Base-by-base conservation (phyloP, 768 basidiomycete genomes). In the Lyophyllum decastes region DNA sequence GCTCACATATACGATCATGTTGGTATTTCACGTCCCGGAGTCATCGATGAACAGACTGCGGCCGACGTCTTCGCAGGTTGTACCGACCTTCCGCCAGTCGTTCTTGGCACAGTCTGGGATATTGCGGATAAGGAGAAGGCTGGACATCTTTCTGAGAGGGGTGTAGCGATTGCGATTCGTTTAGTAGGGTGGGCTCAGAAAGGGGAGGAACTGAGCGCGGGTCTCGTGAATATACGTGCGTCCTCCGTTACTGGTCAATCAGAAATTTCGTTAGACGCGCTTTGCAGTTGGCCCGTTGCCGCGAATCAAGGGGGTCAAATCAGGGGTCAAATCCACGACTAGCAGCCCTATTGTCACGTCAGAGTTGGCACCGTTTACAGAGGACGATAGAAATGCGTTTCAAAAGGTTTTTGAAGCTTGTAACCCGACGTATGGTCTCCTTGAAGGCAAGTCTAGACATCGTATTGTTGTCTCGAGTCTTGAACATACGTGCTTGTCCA, bases 121-220 rank as follows among this genome's bases (percentile, higher is more conserved):
- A 69, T 88, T 45, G 81, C 84, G 21, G 87, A 88, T 67, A 76
- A 77, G 16, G 81, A 84, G 22, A 82, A 83, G 62, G 82, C 77
- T 54, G 85, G 84, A 0, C 78, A 77, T 64, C 74, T 89, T 33
- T 79, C 82, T 33, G 73, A 75, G 27, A 79, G 82, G 48, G 82
- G 82, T 41, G 78, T 88, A 58, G 82, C 82, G 27, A 73, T 82
- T 45, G 86, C 86, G 14, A 72, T 88, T 49, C 68, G 89, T 52
- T 68, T 89, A 30, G 86, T 90, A 59, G 86, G 85, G 3, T 84
- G 85, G 78, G 82, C 84, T 3, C 89, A 90, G 70, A 75, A 76
- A 34, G 85, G 76, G 33, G 76, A 76, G 62, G 63, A 66, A 11
- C 67, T 82, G 21, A 69, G 69, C 19, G 76, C 76, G 40, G 72